Conservation (phyloP, 2,329 filamentous ascomycete genomes). For the Fusarium poae region DNA sequence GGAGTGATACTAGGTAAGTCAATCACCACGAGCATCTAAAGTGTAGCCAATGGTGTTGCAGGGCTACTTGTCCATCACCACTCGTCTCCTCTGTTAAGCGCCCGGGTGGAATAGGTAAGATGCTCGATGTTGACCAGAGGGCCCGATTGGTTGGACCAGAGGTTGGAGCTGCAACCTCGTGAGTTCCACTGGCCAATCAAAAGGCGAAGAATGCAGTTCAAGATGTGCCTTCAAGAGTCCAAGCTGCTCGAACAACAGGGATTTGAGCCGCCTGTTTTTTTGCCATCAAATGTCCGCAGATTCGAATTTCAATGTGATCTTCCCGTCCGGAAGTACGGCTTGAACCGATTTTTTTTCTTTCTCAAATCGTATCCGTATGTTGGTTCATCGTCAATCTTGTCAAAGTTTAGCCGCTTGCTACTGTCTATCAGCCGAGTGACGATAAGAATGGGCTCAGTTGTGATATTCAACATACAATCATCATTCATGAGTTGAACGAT, state of each 20-base stretch:
- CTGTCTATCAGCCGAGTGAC: constrained; percentile 36
- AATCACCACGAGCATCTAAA: constrained; percentile 30
- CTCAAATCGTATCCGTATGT: background rate
- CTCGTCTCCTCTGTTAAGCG: constrained; percentile 50
- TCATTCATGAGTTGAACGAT: constrained; percentile 17
- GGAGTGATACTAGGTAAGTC: constrained; percentile 35
- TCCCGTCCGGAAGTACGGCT: constrained; percentile 3
- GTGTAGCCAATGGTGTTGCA: constrained; percentile 48
- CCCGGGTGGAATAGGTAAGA: constrained; percentile 47
- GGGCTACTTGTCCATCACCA: constrained; percentile 34
- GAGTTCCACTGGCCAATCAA: constrained; percentile 46
- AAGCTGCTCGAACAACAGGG: constrained; percentile 29
- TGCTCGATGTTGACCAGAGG: constrained; percentile 28
- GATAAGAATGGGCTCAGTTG: constrained; percentile 32
- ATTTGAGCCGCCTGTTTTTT: constrained; percentile 20
- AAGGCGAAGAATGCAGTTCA: constrained; percentile 15
- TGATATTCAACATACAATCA: constrained; percentile 1
- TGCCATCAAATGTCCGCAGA: constrained; percentile 34
- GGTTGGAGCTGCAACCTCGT: constrained; percentile 33
- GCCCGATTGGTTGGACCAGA: constrained; percentile 47
- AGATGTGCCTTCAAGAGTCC: constrained; percentile 35
- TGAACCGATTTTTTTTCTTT: constrained; percentile 10
- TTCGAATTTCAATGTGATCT: constrained; percentile 29
- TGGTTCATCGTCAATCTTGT: constrained; percentile 28
- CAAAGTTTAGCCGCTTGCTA: constrained; percentile 35